Evolutionary conservation across 2,329 filamentous ascomycete genomes (phyloP), one percentile per base, ranked within the genome.

Genomic region (Fusarium sulawesiense): DNA sequence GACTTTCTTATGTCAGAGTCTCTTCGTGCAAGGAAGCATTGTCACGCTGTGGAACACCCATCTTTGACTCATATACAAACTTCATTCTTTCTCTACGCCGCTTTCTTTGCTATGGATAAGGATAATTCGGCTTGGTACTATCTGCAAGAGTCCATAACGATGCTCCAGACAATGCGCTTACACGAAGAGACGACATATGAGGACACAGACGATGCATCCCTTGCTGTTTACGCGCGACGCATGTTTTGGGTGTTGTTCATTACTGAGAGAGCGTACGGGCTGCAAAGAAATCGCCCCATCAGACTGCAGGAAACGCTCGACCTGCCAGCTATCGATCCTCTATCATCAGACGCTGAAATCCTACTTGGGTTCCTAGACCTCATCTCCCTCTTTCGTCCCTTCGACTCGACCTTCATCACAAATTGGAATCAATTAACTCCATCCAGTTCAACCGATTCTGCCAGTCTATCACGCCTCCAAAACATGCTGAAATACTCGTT

Each of bases 91-190:
- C 71, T 80, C 0, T 79, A 76, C 8, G 71, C 76, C 0, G 70
- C 73, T 1, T 75, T 73, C 30, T 79, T 79, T 18, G 75, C 73
- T 3, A 48, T 78, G 14, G 75, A 72, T 3, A 79, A 76, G 18
- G 76, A 79, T 16, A 79, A 78, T n/a, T 69, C 76, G 0, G 77
- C 78, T 1, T 80, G 78, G 77, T 76, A 75, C 48, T 77, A 79
- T 13, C 40, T 79, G 0, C 64, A 76, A 27, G 77, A 79, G 51
- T 60, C 77, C 1, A 78, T 76, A 3, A 78, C 77, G 0, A 70
- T 75, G 16, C 66, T 78, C 0, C 77, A 79, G 32, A 60, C 74
- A 1, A 56, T 78, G 0, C 71, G 76, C 0, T 55, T 79, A 3
- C 72, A 79, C 4, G 77, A 79, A 46, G 77, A 79, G 30, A 10